These are phyloP conservation scores for Neckera pumila DNA, from an alignment of 225 moss, liverwort and hornwort species.

Conservation along the genomic window DNA sequence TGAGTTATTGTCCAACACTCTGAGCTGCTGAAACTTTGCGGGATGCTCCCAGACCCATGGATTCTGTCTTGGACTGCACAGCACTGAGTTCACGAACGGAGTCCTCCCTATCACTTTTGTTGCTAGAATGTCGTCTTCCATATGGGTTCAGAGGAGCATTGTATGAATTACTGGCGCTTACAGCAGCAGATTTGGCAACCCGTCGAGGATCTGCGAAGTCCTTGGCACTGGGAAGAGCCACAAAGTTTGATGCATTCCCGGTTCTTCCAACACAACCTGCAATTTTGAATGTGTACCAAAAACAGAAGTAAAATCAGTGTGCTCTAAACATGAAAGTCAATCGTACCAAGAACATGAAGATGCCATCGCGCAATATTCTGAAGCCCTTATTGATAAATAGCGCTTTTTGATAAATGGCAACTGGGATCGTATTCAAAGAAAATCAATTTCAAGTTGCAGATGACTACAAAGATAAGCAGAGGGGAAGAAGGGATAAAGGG, in stretches of 20 bases:
- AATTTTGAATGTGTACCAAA: neutral
- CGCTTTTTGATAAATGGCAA: neutral
- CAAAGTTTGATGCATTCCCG: conserved; percentile 64
- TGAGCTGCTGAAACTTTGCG: conserved; percentile 76
- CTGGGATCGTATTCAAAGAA: neutral
- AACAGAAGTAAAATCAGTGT: neutral
- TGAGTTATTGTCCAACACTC: conserved; percentile 44
- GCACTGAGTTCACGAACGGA: conserved; percentile 74
- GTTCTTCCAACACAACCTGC: conserved; percentile 76
- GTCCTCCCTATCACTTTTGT: conserved; percentile 76
- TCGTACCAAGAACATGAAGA: neutral
- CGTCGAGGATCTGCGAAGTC: conserved; percentile 71
- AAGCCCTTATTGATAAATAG: too few relatives aligned
- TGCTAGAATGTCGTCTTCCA: conserved; percentile 77
- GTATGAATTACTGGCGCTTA: conserved; percentile 77
- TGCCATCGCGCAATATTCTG: neutral
- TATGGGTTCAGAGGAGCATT: conserved; percentile 62
- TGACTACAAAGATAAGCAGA: neutral
- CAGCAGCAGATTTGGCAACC: conserved; percentile 68
- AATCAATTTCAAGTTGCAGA: neutral
- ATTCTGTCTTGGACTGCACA: conserved; percentile 98
- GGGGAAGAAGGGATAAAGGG: neutral
- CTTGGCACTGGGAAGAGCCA: conserved; percentile 50
- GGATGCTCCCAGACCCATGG: conserved; percentile 83
- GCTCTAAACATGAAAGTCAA: neutral